These are phyloP conservation scores for Stemphylium beticola DNA, from an alignment of 2,329 filamentous ascomycete species.

Conservation along the genomic window DNA sequence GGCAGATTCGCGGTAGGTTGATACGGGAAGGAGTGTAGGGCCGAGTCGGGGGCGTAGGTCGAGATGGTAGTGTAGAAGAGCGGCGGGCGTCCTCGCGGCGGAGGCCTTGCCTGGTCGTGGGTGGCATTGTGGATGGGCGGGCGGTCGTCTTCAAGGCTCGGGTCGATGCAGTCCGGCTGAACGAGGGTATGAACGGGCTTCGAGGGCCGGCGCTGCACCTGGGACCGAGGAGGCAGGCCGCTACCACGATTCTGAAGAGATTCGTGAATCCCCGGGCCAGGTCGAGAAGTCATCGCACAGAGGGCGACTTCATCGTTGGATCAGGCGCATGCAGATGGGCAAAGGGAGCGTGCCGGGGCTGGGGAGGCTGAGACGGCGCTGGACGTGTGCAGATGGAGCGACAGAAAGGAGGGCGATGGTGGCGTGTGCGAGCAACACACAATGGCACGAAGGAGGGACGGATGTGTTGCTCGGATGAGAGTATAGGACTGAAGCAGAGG, in stretches of 20 bases:
- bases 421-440: conserved; percentile 18
- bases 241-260: conserved; percentile 46
- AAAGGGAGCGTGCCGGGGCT: conserved; percentile 23
- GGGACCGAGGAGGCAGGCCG: conserved; percentile 37
- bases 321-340: conserved; percentile 34
- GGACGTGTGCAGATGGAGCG: neutral
- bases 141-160: conserved; percentile 40
- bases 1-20: conserved; percentile 35
- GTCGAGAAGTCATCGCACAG: conserved; percentile 54
- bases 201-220: conserved; percentile 37
- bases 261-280: conserved; percentile 49
- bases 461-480: conserved; percentile 15
- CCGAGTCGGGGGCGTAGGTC: conserved; percentile 24
- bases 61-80: conserved; percentile 42
- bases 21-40: conserved; percentile 28
- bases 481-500: neutral
- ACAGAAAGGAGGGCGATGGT: neutral
- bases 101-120: conserved; percentile 28
- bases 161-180: conserved; percentile 45
- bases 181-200: conserved; percentile 35
- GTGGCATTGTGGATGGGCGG: conserved; percentile 30
- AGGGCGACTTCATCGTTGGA: conserved; percentile 49
- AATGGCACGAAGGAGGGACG: conserved; percentile 5
- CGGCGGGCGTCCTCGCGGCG: conserved; percentile 44
- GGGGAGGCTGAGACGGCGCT: conserved; percentile 13